These are phyloP conservation scores for Tricharina praecox DNA, from an alignment of 495 filamentous ascomycete genomes.

Conservation along the genomic window DNA sequence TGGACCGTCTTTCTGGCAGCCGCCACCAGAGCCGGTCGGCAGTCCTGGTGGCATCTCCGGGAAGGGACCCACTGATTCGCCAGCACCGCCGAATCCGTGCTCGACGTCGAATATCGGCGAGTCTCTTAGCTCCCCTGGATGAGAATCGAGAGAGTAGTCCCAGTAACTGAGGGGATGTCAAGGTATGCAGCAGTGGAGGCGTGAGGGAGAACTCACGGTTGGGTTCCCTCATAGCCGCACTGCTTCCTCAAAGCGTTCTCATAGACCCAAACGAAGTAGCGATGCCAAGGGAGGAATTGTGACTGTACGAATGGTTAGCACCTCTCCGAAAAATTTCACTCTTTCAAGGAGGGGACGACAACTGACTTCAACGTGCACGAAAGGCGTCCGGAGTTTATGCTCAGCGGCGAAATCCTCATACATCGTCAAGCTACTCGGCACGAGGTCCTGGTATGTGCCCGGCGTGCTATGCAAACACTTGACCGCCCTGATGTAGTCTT, in stretches of 20 bases:
- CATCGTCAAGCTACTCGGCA: conserved; percentile 31
- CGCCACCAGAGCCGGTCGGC: conserved; percentile 13
- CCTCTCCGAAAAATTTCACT: not conserved
- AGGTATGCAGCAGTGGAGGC: too few relatives aligned
- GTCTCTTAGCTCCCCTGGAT: conserved; percentile 15
- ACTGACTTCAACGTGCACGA: conserved; percentile 13
- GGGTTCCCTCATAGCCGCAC: conserved; percentile 27
- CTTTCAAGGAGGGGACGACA: not conserved
- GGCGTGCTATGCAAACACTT: conserved; percentile 43
- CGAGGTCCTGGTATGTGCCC: conserved; percentile 26
- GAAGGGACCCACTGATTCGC: conserved; percentile 5
- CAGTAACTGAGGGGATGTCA: conserved; percentile 28
- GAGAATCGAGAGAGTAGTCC: conserved; percentile 30
- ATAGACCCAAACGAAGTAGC: conserved; percentile 19
- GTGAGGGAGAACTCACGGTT: conserved; percentile 19
- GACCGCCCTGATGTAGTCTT: conserved; percentile 45
- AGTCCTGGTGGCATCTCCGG: not conserved
- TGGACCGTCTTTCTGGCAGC: conserved; percentile 31
- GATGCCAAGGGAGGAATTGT: conserved; percentile 29
- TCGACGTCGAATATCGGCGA: conserved; percentile 28
- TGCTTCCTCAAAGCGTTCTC: conserved; percentile 21
- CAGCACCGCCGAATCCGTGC: conserved; percentile 32
- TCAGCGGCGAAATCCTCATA: conserved; percentile 47
- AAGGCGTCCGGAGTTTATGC: conserved; percentile 13
- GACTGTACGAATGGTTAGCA: too few relatives aligned